Evolutionary conservation across 2,329 filamentous ascomycete genomes (phyloP).

Genomic region (Hortaea sp.): DNA sequence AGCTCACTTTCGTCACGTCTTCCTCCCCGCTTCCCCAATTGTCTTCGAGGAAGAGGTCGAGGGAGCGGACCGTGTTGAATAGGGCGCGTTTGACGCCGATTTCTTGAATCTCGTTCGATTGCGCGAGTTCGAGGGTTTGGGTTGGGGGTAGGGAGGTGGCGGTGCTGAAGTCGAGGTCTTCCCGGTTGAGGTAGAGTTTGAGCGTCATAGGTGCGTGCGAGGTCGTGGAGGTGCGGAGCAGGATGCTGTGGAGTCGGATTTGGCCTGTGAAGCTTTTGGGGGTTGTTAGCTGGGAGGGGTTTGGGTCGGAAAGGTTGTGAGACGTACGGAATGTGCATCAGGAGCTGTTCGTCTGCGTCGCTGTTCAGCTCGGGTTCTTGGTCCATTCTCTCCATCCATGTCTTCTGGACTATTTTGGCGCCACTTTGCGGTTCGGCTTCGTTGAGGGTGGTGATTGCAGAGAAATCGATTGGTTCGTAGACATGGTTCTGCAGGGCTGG

Average conservation of each 20-base stretch:
- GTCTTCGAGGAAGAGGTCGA: conserved; percentile 83
- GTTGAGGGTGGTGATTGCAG: conserved; percentile 74
- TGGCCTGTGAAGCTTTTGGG: conserved; percentile 75
- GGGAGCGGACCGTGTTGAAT: conserved; percentile 73
- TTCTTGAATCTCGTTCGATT: conserved; percentile 74
- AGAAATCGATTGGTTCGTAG: conserved; percentile 87
- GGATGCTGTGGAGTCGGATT: conserved; percentile 81
- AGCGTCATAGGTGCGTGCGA: conserved; percentile 67
- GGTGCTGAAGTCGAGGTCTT: conserved; percentile 73
- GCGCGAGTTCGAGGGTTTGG: conserved; percentile 67
- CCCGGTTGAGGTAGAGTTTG: conserved; percentile 77
- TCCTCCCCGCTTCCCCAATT: conserved; percentile 73
- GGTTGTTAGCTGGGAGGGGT: conserved; percentile 39
- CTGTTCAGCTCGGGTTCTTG: conserved; percentile 67
- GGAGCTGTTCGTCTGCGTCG: conserved; percentile 84
- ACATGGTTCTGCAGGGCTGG: conserved; percentile 84
- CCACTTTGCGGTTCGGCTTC: conserved; percentile 62
- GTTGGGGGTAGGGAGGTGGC: conserved; percentile 55
- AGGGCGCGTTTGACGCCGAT: conserved; percentile 76
- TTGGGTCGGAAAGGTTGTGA: conserved; percentile 69
- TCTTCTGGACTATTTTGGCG: conserved; percentile 71
- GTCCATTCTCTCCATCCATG: conserved; percentile 71
- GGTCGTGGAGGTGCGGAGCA: conserved; percentile 68
- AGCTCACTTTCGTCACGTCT: conserved; percentile 67
- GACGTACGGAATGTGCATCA: conserved; percentile 80